Percentiles rank a stretch among this genome's conserved stretches.
These are phyloP conservation scores for Pholiota molesta DNA, from an alignment of 768 basidiomycete genomes.

Conservation along the genomic window DNA sequence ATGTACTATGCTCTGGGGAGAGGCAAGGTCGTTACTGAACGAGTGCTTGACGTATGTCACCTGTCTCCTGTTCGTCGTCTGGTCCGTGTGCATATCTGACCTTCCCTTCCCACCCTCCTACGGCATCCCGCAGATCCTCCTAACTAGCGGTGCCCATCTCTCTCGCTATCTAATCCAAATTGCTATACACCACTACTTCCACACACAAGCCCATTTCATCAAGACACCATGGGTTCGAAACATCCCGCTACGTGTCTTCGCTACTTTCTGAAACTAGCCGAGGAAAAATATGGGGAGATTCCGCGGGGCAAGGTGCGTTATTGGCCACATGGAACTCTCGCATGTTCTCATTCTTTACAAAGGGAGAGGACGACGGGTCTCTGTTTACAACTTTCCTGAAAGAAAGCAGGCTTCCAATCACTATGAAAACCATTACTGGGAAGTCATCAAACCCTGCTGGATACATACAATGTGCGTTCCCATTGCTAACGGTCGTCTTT, in stretches of 20 bases:
- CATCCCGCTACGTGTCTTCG: constrained; percentile 61
- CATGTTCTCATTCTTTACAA: constrained; percentile 9
- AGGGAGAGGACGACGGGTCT: constrained; percentile 77
- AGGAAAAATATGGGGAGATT: constrained; percentile 63
- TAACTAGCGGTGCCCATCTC: constrained; percentile 75
- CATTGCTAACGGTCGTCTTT: constrained; percentile 14
- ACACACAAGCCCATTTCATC: constrained; percentile 71
- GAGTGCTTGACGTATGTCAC: constrained; percentile 70
- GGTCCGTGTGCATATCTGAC: constrained; percentile 17
- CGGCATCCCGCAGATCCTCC: constrained; percentile 56
- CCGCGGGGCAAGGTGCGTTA: constrained; percentile 56
- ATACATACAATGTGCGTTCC: constrained; percentile 65
- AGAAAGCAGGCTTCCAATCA: constrained; percentile 66
- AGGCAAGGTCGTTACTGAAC: constrained; percentile 63
- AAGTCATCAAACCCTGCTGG: constrained; percentile 65
- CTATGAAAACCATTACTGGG: constrained; percentile 64
- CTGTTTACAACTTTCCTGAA: constrained; percentile 68
- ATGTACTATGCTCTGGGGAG: constrained; percentile 77
- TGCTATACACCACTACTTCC: constrained; percentile 79
- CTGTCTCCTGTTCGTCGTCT: constrained; percentile 18
- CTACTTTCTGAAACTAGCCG: constrained; percentile 65
- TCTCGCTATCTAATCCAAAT: constrained; percentile 81
- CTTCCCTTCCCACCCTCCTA: constrained; percentile 24
- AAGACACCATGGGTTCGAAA: constrained; percentile 76
- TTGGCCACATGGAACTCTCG: constrained; percentile 1